phyloP scores from a whole-genome alignment of 2,329 filamentous ascomycete genomes.

The Aspergillus brunneoviolaceus region DNA sequence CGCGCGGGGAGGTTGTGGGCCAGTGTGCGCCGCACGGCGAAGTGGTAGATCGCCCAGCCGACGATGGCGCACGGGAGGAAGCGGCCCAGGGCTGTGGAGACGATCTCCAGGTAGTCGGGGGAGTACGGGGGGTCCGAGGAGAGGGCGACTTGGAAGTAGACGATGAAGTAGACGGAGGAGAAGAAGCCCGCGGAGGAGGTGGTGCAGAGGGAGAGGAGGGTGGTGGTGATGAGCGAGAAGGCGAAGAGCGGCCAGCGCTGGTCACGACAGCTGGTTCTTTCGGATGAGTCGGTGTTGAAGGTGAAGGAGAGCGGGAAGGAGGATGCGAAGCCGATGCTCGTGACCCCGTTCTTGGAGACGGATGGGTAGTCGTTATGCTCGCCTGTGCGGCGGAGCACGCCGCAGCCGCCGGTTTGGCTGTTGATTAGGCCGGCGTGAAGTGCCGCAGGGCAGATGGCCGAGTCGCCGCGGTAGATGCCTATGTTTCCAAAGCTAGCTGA shows the following conservation, averaged over 20 bases:
- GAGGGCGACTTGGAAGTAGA: constrained; percentile 62
- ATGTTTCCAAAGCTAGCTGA: constrained; percentile 28
- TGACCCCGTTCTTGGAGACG: constrained; percentile 51
- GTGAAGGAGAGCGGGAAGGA: constrained; percentile 59
- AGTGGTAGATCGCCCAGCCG: constrained; percentile 57
- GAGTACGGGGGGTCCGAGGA: constrained; percentile 59
- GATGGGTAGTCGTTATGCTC: constrained; percentile 50
- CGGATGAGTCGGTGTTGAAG: constrained; percentile 44
- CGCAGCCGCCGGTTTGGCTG: constrained; percentile 56
- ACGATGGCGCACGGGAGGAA: constrained; percentile 61
- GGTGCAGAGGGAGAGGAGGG: constrained; percentile 57
- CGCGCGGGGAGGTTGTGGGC: constrained; percentile 52
- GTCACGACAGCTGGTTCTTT: constrained; percentile 47
- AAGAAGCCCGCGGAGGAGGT: constrained; percentile 58
- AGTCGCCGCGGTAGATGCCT: constrained; percentile 59
- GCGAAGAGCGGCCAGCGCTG: constrained; percentile 59
- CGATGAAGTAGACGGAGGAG: constrained; percentile 52
- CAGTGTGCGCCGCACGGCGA: constrained; percentile 52
- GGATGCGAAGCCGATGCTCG: constrained; percentile 54
- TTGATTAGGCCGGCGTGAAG: constrained; percentile 60
- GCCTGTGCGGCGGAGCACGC: constrained; percentile 54
- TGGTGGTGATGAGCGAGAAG: constrained; percentile 56
- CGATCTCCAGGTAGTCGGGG: constrained; percentile 54
- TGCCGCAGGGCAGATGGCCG: constrained; percentile 60
- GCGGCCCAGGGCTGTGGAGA: constrained; percentile 57